Percentiles rank a stretch among this genome's conserved stretches.
Evolutionary conservation across 768 basidiomycete genomes (phyloP).

Genomic region (Paxillus involutus): DNA sequence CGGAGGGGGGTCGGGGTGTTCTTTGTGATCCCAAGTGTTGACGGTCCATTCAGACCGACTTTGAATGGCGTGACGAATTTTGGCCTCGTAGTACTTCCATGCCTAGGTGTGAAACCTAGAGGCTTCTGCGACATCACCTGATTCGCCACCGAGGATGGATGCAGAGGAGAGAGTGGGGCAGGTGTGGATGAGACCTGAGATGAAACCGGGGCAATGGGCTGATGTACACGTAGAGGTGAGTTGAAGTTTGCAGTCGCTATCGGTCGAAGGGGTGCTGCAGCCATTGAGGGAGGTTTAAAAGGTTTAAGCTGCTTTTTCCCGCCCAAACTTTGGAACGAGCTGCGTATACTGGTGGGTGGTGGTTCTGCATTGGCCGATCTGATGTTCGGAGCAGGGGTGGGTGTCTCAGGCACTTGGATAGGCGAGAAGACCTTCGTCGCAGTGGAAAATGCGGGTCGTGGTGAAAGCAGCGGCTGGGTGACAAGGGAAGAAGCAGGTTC

Average conservation of each 20-base stretch:
- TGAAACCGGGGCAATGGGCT: background rate
- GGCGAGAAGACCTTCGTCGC: constrained; percentile 37
- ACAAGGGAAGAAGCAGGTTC: constrained; percentile 3
- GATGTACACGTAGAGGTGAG: constrained; percentile 14
- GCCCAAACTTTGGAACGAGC: constrained; percentile 6
- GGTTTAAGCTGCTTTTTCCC: constrained; percentile 29
- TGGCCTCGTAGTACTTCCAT: constrained; percentile 29
- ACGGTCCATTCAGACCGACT: constrained; percentile 36
- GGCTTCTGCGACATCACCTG: constrained; percentile 14
- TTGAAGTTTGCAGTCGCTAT: constrained; percentile 30
- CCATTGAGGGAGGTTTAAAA: constrained; percentile 49
- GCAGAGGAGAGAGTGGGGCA: constrained; percentile 33
- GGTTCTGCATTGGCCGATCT: constrained; percentile 24
- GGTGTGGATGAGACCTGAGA: constrained; percentile 6
- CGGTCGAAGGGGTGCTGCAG: constrained; percentile 12
- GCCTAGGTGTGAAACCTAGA: constrained; percentile 23
- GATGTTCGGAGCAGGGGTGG: constrained; percentile 33
- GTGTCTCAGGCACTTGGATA: constrained; percentile 34
- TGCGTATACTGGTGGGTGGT: constrained; percentile 12
- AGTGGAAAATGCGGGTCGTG: constrained; percentile 36
- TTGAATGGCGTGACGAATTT: constrained; percentile 70
- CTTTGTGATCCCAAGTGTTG: background rate
- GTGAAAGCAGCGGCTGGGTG: constrained; percentile 10
- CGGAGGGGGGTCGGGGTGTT: background rate
- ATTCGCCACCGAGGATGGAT: constrained; percentile 29